Evolutionary conservation across 257 asterid genomes (phyloP).

Genomic region (Catharanthus roseus): DNA sequence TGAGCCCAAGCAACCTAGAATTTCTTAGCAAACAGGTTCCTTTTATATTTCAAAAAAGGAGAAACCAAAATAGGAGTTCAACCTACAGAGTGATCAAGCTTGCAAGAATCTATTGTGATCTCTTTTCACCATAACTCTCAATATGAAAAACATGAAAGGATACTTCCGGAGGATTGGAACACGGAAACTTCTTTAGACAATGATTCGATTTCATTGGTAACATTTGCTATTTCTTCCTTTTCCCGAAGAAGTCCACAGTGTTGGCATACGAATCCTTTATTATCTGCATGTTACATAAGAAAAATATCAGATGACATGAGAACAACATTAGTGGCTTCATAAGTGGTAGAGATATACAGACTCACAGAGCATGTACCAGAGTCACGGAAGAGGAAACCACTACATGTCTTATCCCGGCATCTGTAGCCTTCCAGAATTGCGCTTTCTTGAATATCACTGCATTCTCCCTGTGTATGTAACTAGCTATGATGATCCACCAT

Average conservation of each 20-base stretch:
- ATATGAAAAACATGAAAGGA: conserved; percentile 37
- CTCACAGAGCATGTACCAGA: conserved; percentile 38
- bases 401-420: conserved; percentile 58
- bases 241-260: conserved; percentile 76
- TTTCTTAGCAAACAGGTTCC: background rate
- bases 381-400: conserved; percentile 66
- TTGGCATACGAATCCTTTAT: conserved; percentile 74
- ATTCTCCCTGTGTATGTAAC: conserved; percentile 51
- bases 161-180: conserved; percentile 54
- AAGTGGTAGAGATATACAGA: background rate
- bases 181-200: conserved; percentile 53
- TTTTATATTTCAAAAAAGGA: background rate
- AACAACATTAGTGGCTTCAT: conserved; percentile 6
- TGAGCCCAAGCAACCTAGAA: background rate
- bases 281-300: conserved; percentile 38
- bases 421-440: conserved; percentile 86
- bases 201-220: conserved; percentile 40
- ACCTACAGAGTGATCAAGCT: background rate
- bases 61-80: background rate
- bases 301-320: conserved; percentile 11
- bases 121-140: background rate
- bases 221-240: conserved; percentile 55
- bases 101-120: background rate
- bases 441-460: conserved; percentile 77
- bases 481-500: conserved; percentile 6